These are phyloP conservation scores for Mucor plumbeus DNA, from an alignment of 371 early-diverging fungal species.

Conservation along the genomic window DNA sequence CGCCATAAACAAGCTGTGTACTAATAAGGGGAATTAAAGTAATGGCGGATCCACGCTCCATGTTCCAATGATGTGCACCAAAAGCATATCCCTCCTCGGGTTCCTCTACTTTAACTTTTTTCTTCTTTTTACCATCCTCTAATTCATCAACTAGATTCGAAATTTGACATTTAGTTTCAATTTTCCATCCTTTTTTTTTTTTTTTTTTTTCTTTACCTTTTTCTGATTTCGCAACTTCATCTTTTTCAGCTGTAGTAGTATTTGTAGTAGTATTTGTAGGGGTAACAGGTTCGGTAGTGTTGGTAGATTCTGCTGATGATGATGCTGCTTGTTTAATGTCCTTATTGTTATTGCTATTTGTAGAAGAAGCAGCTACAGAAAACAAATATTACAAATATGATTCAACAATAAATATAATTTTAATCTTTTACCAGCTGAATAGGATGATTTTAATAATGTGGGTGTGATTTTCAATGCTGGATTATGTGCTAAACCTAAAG, in stretches of 20 bases:
- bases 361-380: neutral
- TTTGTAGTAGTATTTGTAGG: neutral
- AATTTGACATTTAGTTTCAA: neutral
- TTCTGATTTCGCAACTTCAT: neutral
- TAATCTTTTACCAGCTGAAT: conserved; percentile 23
- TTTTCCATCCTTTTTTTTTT: neutral
- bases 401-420: neutral
- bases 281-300: neutral
- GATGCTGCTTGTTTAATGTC: neutral
- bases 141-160: neutral
- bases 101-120: conserved; percentile 8
- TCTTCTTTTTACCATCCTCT: conserved; percentile 3
- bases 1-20: conserved; percentile 77
- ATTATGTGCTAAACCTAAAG: conserved; percentile 10
- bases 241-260: neutral
- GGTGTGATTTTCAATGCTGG: conserved; percentile 8
- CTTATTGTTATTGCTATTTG: neutral
- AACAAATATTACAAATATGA: neutral
- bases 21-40: conserved; percentile 78
- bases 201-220: neutral
- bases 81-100: conserved; percentile 23
- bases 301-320: neutral
- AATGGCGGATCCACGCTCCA: conserved; percentile 82
- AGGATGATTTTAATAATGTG: conserved; percentile 5
- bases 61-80: conserved; percentile 52